Evolutionary conservation across 2,329 filamentous ascomycete genomes (phyloP).

Genomic region (Bisporella sp.): DNA sequence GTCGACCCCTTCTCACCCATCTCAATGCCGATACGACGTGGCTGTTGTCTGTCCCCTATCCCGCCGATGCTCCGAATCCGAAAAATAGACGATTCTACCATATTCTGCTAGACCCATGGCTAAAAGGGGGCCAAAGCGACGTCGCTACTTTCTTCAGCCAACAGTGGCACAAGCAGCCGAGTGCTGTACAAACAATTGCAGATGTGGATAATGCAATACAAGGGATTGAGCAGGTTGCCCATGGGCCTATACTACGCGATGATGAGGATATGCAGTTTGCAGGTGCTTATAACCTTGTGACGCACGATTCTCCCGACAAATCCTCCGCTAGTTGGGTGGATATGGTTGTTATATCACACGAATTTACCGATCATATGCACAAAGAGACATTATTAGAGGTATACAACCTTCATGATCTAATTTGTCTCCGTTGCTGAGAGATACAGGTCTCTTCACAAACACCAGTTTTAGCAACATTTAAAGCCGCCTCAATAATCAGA

Average conservation of each 20-base stretch:
- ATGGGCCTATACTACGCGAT: constrained; percentile 1
- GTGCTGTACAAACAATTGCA: constrained; percentile 44
- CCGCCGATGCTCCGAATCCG: constrained; percentile 16
- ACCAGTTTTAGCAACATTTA: constrained; percentile 52
- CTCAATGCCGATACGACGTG: constrained; percentile 62
- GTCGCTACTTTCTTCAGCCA: constrained; percentile 58
- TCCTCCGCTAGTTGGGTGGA: constrained; percentile 41
- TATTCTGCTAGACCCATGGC: constrained; percentile 60
- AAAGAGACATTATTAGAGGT: constrained; percentile 36
- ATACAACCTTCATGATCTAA: constrained; percentile 43
- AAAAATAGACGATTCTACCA: constrained; percentile 44
- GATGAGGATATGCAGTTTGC: neutral
- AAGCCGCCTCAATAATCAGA: constrained; percentile 48
- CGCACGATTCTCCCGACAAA: constrained; percentile 13
- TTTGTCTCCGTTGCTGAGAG: neutral
- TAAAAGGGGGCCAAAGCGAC: constrained; percentile 54
- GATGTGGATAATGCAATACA: constrained; percentile 46
- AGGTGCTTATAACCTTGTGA: neutral
- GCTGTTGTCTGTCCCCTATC: constrained; percentile 57
- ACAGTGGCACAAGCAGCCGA: constrained; percentile 53
- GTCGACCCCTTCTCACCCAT: constrained; percentile 51
- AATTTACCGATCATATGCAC: constrained; percentile 63
- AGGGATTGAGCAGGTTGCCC: constrained; percentile 36
- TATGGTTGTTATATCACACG: constrained; percentile 52
- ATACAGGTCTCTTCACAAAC: constrained; percentile 30